Base-by-base conservation (phyloP, 805 yeast genomes). In the Saccharomycopsis microspora region DNA sequence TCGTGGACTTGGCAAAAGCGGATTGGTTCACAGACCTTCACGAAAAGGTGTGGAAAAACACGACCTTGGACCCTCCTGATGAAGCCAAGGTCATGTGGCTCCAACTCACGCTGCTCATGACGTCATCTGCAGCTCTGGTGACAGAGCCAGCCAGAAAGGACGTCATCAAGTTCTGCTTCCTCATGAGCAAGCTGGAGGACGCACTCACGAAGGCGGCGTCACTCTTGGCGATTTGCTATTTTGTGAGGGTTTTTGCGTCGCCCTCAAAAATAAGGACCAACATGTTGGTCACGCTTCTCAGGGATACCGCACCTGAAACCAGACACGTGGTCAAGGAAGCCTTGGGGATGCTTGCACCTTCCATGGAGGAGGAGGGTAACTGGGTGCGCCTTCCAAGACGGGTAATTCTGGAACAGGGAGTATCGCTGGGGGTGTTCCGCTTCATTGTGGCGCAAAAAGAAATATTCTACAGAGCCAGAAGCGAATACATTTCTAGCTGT, bases 331-430 rank as follows among this genome's bases (percentile, higher is more conserved):
- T 89, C 0, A 78, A 82, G 59, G 93, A 87, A 58, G 93, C 97
- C 0, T 69, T 94, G 37, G 96, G 89, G 57, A 67, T 85, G 5
- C 66, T 93, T 11, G 96, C 97, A 0, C 96, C 97, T 0, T 90
- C 83, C 0, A 73, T 90, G 71, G 67, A 6, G 81, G 46, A 39
- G 5, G 36, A 40, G 7, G 50, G 46, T 35, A 34, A 39, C 8
- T 93, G 97, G 97, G 75, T 93, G 45, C 89, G 85, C 55, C 88
- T 96, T 89, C 95, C 96, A 0, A 79, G 97, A 55, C 73, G 97
- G 45, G 93, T 90, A 1, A 70, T 93, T 9, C 80, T 89, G 2
- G 97, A 94, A 59, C 95, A 88, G 58, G 90, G 93, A 0, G 84
- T 81, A 59, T 27, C 40, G 31, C 30, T 47, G 37, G 87, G 79